These are phyloP conservation scores for Venturia asperata DNA, from an alignment of 2,329 filamentous ascomycete genomes.

Conservation along the genomic window DNA sequence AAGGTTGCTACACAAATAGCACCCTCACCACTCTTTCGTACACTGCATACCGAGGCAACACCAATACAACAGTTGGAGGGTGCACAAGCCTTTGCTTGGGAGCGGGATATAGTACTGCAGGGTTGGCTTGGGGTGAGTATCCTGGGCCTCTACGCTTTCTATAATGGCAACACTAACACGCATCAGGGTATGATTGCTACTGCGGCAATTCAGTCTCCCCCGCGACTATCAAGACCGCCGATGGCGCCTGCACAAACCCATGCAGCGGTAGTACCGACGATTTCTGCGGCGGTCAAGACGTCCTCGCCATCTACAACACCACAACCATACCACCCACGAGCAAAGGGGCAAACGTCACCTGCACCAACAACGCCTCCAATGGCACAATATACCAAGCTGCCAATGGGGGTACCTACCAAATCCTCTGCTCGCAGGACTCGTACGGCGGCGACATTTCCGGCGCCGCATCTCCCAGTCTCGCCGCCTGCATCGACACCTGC, in stretches of 20 bases:
- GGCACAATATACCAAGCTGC: background rate
- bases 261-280: slow-evolving; percentile 30
- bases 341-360: background rate
- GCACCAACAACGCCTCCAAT: background rate
- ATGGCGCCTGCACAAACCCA: slow-evolving; percentile 26
- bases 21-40: slow-evolving; percentile 24
- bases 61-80: slow-evolving; percentile 27
- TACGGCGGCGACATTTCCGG: background rate
- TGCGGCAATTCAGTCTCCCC: slow-evolving; percentile 28
- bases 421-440: background rate
- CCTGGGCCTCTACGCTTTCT: background rate
- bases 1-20: slow-evolving; percentile 33
- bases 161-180: background rate
- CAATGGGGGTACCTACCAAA: background rate
- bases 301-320: slow-evolving; percentile 1
- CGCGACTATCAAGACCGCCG: slow-evolving; percentile 26
- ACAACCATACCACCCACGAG: background rate
- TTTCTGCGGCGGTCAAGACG: slow-evolving; percentile 26
- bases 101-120: slow-evolving; percentile 31
- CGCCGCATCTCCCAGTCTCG: background rate
- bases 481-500: background rate
- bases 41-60: slow-evolving; percentile 25
- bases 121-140: slow-evolving; percentile 25
- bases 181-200: slow-evolving; percentile 28
- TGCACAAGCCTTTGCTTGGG: slow-evolving; percentile 29